A percentile compares a stretch with the other conserved stretches of the same genome.
phyloP scores from a whole-genome alignment of 495 filamentous ascomycete species.

The Tuber borchii region DNA sequence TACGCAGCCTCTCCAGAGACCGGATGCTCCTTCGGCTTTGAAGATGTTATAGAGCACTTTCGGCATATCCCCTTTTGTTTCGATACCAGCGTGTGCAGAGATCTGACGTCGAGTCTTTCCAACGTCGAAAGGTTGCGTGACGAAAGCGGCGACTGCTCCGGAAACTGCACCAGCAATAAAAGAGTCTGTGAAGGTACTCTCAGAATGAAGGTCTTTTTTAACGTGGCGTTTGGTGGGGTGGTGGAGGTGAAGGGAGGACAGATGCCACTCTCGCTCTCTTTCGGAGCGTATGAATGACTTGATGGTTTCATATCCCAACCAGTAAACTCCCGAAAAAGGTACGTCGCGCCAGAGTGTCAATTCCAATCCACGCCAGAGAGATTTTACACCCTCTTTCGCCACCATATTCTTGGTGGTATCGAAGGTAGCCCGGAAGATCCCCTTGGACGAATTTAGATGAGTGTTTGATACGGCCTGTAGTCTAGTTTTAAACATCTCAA shows the following conservation, averaged over 20 bases:
- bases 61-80: slow-evolving; percentile 51
- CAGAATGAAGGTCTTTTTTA: slow-evolving; percentile 50
- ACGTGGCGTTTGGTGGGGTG: slow-evolving; percentile 21
- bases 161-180: slow-evolving; percentile 79
- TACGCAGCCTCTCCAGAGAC: slow-evolving; percentile 83
- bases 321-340: slow-evolving; percentile 93
- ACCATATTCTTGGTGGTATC: slow-evolving; percentile 74
- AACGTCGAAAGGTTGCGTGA: slow-evolving; percentile 94
- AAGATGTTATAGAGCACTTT: slow-evolving; percentile 83
- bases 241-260: slow-evolving; percentile 12
- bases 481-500: slow-evolving; percentile 91
- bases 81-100: slow-evolving; percentile 45
- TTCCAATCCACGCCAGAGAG: slow-evolving; percentile 87
- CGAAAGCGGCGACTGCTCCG: slow-evolving; percentile 75
- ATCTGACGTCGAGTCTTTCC: slow-evolving; percentile 94
- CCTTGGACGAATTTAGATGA: slow-evolving; percentile 45
- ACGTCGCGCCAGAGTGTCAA: slow-evolving; percentile 95
- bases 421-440: slow-evolving; percentile 66
- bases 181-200: slow-evolving; percentile 71
- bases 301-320: slow-evolving; percentile 90
- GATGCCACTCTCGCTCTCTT: slow-evolving; percentile 24
- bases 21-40: slow-evolving; percentile 67
- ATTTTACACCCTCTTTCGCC: slow-evolving; percentile 60
- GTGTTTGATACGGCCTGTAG: slow-evolving; percentile 66
- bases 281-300: slow-evolving; percentile 19